Evolutionary conservation across 1,284 basidiomycete genomes (phyloP).

Genomic region (Ustilago crameri): DNA sequence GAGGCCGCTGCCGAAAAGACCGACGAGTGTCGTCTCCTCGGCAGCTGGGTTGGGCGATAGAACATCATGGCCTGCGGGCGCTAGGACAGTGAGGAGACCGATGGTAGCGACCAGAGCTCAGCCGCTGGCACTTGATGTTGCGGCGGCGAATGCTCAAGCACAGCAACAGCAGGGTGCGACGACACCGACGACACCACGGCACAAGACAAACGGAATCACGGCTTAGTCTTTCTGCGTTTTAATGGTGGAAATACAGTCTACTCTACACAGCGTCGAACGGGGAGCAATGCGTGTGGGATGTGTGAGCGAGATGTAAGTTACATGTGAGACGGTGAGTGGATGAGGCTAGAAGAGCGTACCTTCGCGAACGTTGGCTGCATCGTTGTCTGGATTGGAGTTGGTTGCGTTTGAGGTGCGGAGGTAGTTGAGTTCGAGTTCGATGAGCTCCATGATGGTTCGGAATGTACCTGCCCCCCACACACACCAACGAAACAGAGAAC

Average conservation of each 20-base stretch:
- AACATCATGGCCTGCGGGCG: constrained; percentile 12
- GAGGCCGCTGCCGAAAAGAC: constrained; percentile 21
- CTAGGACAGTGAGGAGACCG: constrained; percentile 5
- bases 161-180: neutral
- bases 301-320: neutral
- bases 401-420: constrained; percentile 2
- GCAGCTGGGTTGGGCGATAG: constrained; percentile 10
- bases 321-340: neutral
- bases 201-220: constrained; percentile 9
- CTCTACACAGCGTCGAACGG: neutral
- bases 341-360: constrained; percentile 30
- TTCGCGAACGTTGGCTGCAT: no score
- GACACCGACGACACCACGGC: constrained; percentile 24
- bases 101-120: neutral
- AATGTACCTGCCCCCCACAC: constrained; percentile 51
- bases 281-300: neutral
- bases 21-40: constrained; percentile 12
- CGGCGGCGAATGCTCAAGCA: neutral
- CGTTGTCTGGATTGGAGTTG: neutral
- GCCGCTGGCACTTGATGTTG: constrained; percentile 2
- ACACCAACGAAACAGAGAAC: neutral
- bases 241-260: no score
- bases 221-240: neutral
- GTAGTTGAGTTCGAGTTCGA: constrained; percentile 45
- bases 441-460: constrained; percentile 48